Conservation (phyloP, 163 green algal genomes). For the Chlamydomonas reinhardtii region DNA sequence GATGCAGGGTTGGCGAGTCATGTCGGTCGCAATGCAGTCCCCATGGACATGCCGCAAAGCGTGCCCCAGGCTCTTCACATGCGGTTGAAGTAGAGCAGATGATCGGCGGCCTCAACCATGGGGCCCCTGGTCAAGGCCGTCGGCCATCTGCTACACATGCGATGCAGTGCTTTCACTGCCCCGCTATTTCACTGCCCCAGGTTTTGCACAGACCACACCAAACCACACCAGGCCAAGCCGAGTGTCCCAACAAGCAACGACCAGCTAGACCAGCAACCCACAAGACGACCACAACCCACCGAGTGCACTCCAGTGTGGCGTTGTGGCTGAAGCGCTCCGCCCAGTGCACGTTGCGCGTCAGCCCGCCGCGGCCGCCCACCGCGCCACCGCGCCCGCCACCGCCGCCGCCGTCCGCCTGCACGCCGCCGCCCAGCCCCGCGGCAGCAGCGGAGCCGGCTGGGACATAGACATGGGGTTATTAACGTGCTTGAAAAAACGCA, state of each 20-base stretch:
- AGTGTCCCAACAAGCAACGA: too few species aligned
- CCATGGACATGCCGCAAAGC: too few species aligned
- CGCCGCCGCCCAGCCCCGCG: not conserved
- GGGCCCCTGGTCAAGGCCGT: too few species aligned
- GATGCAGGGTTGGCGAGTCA: too few species aligned
- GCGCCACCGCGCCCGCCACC: not conserved
- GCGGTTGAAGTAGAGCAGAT: too few species aligned
- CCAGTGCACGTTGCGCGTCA: slow-evolving; percentile 82
- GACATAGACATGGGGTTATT: slow-evolving; percentile 11
- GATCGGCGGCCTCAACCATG: too few species aligned
- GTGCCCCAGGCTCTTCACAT: too few species aligned
- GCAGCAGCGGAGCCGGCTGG: not conserved
- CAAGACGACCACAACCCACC: too few species aligned
- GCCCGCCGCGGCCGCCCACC: slow-evolving; percentile 15
- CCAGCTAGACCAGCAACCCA: not conserved
- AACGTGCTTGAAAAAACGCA: too few species aligned
- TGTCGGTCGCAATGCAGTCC: too few species aligned
- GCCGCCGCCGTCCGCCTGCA: not conserved
- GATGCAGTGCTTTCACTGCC: not conserved
- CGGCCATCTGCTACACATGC: too few species aligned
- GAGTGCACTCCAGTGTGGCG: slow-evolving; percentile 88
- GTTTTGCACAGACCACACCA: not conserved
- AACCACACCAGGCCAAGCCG: too few species aligned
- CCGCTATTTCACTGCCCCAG: not conserved
- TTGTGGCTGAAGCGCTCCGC: slow-evolving; percentile 55